A percentile compares a stretch with the other conserved stretches of the same genome.
Evolutionary conservation across 176 grass and related monocot genomes (phyloP).

Genomic region (Avena atlantica): DNA sequence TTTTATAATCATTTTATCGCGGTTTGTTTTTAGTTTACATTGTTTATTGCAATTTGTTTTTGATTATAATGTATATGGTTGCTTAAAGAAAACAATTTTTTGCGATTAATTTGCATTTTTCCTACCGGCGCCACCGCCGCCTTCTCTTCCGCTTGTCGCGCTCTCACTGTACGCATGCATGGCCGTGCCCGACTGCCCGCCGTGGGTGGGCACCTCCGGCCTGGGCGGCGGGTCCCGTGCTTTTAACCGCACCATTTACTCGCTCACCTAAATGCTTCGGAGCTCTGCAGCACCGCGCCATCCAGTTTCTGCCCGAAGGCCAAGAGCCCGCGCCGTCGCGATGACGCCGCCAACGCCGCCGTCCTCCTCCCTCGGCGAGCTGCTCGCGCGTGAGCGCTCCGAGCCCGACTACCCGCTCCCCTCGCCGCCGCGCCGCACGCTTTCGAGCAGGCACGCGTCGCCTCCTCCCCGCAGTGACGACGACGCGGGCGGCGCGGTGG

Average conservation of each 20-base stretch:
- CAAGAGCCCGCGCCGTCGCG: not conserved
- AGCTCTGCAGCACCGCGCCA: not conserved
- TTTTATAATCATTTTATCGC: too few relatives aligned
- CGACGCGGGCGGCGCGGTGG: constrained; percentile 15
- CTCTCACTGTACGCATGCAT: not conserved
- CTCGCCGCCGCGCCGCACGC: not conserved
- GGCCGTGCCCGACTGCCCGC: not conserved
- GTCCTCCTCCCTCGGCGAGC: constrained; percentile 69
- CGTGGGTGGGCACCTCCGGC: not conserved
- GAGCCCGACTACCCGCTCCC: not conserved
- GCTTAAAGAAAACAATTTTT: too few relatives aligned
- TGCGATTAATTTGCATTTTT: not conserved
- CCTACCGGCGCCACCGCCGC: not conserved
- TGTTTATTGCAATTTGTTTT: too few relatives aligned
- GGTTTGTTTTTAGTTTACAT: too few relatives aligned
- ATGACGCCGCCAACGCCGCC: constrained; percentile 35
- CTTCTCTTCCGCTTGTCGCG: not conserved
- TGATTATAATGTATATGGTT: too few relatives aligned
- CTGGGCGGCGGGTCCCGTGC: not conserved
- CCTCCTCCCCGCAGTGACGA: not conserved
- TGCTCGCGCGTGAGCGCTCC: constrained; percentile 63
- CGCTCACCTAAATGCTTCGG: not conserved
- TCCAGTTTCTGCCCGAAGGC: constrained; percentile 29
- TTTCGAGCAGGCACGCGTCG: constrained; percentile 43
- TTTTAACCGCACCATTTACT: constrained; percentile 19